phyloP scores from a whole-genome alignment of 768 basidiomycete species.

The Serendipita sp. region DNA sequence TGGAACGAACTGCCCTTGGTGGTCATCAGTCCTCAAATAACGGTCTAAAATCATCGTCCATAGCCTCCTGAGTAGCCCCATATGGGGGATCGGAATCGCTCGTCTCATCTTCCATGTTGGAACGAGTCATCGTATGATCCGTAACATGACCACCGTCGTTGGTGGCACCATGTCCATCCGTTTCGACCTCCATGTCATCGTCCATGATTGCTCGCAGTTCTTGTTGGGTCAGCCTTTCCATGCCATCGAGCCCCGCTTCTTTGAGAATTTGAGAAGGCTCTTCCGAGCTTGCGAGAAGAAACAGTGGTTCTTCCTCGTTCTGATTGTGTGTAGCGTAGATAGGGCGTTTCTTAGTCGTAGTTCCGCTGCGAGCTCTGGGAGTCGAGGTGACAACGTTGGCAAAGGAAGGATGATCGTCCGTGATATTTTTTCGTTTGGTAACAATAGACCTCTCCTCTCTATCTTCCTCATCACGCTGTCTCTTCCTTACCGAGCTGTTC shows the following conservation, averaged over 20 bases:
- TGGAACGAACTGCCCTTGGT: no score
- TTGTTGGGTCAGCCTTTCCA: slow-evolving; percentile 47
- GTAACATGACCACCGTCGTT: not conserved
- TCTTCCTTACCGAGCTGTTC: slow-evolving; percentile 25
- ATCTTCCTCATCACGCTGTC: slow-evolving; percentile 23
- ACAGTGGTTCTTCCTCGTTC: slow-evolving; percentile 19
- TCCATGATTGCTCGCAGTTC: slow-evolving; percentile 45
- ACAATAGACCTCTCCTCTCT: slow-evolving; percentile 29
- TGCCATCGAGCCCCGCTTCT: slow-evolving; percentile 43
- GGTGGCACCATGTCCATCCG: not conserved
- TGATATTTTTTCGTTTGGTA: slow-evolving; percentile 20
- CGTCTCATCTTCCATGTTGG: not conserved
- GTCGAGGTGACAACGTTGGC: slow-evolving; percentile 8
- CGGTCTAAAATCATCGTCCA: not conserved
- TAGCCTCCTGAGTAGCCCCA: not conserved
- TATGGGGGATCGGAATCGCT: not conserved
- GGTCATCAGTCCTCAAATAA: not conserved
- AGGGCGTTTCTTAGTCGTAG: not conserved
- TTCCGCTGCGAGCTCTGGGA: not conserved
- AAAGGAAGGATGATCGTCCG: slow-evolving; percentile 13
- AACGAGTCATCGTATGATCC: not conserved
- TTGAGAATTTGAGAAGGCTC: slow-evolving; percentile 40
- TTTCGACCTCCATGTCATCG: slow-evolving; percentile 36
- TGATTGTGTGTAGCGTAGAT: not conserved
- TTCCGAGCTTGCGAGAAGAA: slow-evolving; percentile 20